Evolutionary conservation across 345 rosid genomes (phyloP).

Genomic region (Euphorbia pulcherrima): DNA sequence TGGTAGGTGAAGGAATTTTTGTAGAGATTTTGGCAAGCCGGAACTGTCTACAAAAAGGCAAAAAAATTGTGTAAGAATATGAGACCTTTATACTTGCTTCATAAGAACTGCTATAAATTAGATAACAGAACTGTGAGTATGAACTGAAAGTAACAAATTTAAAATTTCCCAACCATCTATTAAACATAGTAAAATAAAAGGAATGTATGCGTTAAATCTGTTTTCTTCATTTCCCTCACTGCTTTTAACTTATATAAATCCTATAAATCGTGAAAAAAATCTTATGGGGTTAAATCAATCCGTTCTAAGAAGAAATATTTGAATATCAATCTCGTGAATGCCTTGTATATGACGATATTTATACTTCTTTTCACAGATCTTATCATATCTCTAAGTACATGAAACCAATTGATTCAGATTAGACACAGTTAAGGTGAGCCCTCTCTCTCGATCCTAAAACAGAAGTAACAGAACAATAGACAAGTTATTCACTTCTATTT

Average conservation of each 20-base stretch:
- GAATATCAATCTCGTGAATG: no score
- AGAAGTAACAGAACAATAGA: not conserved
- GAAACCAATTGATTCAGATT: not conserved
- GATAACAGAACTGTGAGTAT: no score
- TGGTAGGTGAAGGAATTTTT: conserved; percentile 92
- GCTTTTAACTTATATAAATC: no score
- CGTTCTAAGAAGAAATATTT: no score
- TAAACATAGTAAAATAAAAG: not conserved
- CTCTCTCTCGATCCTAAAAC: not conserved
- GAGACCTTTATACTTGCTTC: not conserved
- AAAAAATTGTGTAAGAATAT: conserved; percentile 15
- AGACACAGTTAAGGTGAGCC: not conserved
- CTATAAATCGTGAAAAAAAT: not conserved
- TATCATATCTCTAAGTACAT: no score
- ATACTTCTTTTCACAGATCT: no score
- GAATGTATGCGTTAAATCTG: no score
- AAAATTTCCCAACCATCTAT: not conserved
- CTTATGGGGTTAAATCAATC: no score
- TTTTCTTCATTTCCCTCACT: no score
- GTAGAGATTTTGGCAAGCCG: conserved; percentile 91
- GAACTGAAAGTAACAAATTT: not conserved
- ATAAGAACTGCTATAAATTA: not conserved
- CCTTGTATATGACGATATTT: no score
- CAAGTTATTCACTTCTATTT: not conserved
- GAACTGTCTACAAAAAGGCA: conserved; percentile 70